phyloP scores from a whole-genome alignment of 495 filamentous ascomycete species.

The Aspergillus steynii region DNA sequence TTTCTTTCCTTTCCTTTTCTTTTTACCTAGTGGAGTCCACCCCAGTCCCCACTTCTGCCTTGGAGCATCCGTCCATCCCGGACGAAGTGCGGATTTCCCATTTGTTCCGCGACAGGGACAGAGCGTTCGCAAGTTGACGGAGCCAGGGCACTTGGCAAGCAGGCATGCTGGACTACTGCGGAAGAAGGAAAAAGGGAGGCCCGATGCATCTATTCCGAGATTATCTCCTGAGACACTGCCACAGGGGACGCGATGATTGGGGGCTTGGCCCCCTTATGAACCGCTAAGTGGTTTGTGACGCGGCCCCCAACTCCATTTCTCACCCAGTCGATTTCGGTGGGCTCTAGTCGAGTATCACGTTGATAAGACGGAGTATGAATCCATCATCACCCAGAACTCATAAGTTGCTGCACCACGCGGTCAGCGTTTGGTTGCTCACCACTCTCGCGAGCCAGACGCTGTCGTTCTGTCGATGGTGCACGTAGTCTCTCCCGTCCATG shows the following conservation, averaged over 20 bases:
- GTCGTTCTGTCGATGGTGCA: too few species aligned
- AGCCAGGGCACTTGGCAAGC: neutral
- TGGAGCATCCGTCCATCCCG: neutral
- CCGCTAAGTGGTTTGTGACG: neutral
- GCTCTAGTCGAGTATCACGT: neutral
- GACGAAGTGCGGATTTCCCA: too few species aligned
- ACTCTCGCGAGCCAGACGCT: too few species aligned
- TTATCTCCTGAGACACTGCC: neutral
- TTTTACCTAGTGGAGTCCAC: neutral
- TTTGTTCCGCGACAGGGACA: neutral
- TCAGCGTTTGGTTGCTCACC: too few species aligned
- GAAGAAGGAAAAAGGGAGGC: neutral
- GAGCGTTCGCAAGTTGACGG: neutral
- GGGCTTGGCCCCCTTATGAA: neutral
- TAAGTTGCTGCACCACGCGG: too few species aligned
- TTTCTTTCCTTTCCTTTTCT: neutral
- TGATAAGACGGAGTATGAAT: neutral
- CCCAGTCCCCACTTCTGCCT: neutral
- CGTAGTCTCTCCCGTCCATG: too few species aligned
- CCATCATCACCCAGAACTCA: too few species aligned
- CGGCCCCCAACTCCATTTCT: neutral
- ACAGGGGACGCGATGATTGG: neutral
- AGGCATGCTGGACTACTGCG: too few species aligned
- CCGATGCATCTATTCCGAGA: neutral
- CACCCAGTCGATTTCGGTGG: neutral